Evolutionary conservation across 2,329 filamentous ascomycete species (phyloP).

Genomic region (Tolypocladium cylindrosporum): DNA sequence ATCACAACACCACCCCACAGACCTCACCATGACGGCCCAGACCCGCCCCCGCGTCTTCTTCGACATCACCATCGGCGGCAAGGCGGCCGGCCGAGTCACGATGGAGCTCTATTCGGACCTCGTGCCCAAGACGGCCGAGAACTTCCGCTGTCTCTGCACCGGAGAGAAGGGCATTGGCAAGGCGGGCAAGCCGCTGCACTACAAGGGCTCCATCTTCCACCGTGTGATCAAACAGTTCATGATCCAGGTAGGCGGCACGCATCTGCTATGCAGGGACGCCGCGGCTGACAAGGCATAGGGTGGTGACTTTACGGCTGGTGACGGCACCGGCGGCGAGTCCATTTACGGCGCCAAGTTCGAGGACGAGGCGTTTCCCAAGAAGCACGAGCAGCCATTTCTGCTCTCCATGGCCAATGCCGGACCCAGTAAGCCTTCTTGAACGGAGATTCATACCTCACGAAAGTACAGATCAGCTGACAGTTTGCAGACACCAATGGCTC

Average conservation of each 20-base stretch:
- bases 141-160: slow-evolving; percentile 90
- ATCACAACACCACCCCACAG: neutral
- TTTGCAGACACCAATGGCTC: slow-evolving; percentile 77
- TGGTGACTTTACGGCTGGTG: slow-evolving; percentile 90
- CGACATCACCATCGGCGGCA: slow-evolving; percentile 74
- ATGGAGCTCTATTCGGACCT: slow-evolving; percentile 73
- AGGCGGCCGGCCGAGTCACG: slow-evolving; percentile 64
- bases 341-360: slow-evolving; percentile 97
- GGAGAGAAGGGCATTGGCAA: slow-evolving; percentile 85
- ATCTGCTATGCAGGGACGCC: neutral
- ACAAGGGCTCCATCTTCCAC: slow-evolving; percentile 90
- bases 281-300: slow-evolving; percentile 46
- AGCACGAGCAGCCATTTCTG: slow-evolving; percentile 88
- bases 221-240: slow-evolving; percentile 98
- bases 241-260: slow-evolving; percentile 43
- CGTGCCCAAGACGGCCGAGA: slow-evolving; percentile 91
- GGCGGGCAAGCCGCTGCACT: slow-evolving; percentile 76
- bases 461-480: neutral
- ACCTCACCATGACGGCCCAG: slow-evolving; percentile 30
- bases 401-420: slow-evolving; percentile 98
- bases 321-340: slow-evolving; percentile 91
- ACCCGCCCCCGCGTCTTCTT: slow-evolving; percentile 79
- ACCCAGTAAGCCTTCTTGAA: slow-evolving; percentile 50
- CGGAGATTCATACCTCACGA: neutral
- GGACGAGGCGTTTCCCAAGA: slow-evolving; percentile 88